Evolutionary conservation across 768 basidiomycete species (phyloP), one percentile per base, ranked within the genome.

Genomic region (Phylloporus arenicola): DNA sequence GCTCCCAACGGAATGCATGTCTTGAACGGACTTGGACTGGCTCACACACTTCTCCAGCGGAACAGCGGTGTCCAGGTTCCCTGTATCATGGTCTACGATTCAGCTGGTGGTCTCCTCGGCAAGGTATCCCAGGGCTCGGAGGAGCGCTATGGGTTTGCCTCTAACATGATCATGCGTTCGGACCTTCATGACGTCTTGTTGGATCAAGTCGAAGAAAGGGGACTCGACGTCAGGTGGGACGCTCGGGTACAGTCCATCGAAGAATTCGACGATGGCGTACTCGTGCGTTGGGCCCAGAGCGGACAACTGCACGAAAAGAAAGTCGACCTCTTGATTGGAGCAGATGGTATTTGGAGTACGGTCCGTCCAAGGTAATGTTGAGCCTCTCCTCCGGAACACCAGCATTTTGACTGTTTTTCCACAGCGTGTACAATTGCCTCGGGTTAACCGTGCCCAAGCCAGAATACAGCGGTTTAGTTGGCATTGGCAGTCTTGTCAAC

Each of bases 181-280:
- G 67, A 69, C 41, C 51, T 63, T 6, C 55, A 69, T n/a, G 63
- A 67, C 24, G 61, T 69, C 31, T 48, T 67, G n/a, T 51, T 67
- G 33, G 62, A 68, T 38, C 58, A 59, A 34, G 57, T 64, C 9
- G 57, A 68, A 48, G 57, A 43, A 19, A 50, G 24, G 16, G 27
- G 43, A 35, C 40, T 67, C 20, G 40, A 55, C 7, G 6, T 67
- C 37, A 54, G 35, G 16, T 66, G 66, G 64, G 44, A 34, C n/a
- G 54, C 62, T 12, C 64, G 52, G 19, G 55, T 67, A 30, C 50
- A 51, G 35, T 64, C 53, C 38, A 45, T 56, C 22, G 57, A 66
- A 30, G 66, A 67, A 45, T 52, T 12, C 10, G 38, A 56, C 6
- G 60, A 62, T 11, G 60, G 62, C 22, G 57, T 66, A 6, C 44